These are phyloP conservation scores for Cladobotryum protrusum DNA, from an alignment of 2,329 filamentous ascomycete genomes.

Conservation along the genomic window DNA sequence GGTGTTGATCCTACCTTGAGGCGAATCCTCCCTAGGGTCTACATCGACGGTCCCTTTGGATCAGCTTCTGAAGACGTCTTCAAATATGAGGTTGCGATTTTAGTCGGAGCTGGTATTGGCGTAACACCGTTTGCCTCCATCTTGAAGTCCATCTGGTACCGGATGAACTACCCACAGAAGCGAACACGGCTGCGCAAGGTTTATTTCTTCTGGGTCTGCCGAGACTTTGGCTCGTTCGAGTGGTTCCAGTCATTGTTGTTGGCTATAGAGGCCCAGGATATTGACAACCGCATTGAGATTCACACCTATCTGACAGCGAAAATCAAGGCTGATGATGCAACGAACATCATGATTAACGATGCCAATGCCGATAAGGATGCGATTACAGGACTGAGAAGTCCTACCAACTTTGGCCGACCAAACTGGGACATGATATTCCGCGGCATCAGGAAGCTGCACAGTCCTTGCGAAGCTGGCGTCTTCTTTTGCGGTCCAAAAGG, in stretches of 20 bases:
- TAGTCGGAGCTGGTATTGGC: conserved; percentile 78
- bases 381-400: conserved; percentile 74
- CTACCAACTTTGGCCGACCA: conserved; percentile 78
- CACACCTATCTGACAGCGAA: conserved; percentile 84
- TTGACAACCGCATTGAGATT: conserved; percentile 79
- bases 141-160: conserved; percentile 88
- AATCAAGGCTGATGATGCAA: conserved; percentile 79
- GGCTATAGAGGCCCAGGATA: conserved; percentile 80
- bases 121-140: conserved; percentile 85
- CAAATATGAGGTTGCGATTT: conserved; percentile 74
- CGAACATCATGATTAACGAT: conserved; percentile 91
- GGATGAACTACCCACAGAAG: conserved; percentile 80
- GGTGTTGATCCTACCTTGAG: conserved; percentile 63
- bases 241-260: conserved; percentile 82
- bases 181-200: conserved; percentile 77
- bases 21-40: conserved; percentile 70
- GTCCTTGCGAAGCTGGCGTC: conserved; percentile 65
- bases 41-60: conserved; percentile 79
- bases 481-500: conserved; percentile 85
- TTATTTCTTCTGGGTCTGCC: conserved; percentile 90
- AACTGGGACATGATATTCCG: conserved; percentile 92
- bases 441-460: conserved; percentile 71
- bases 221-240: conserved; percentile 82
- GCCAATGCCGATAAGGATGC: conserved; percentile 78
- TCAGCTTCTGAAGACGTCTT: conserved; percentile 85